Evolutionary conservation across 176 grass and related monocot species (phyloP), one percentile per base, ranked within the genome.

Genomic region (Eragrostis curvula): DNA sequence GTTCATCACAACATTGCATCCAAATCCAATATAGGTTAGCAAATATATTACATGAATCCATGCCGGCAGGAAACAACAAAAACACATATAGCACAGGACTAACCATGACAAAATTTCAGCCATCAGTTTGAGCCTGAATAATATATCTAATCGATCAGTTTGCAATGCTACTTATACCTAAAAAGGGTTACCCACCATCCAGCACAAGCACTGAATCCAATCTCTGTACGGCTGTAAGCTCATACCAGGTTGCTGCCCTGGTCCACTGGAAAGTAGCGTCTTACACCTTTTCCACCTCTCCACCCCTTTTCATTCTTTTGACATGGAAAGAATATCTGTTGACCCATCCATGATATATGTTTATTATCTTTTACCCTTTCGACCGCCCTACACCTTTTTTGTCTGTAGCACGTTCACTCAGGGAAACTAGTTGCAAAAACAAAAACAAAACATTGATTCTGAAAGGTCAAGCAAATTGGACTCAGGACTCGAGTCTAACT

Each of bases 281-380:
- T n/a, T 39, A 39, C 59, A 39, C 45, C 61, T 66, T 66, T 46
- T 36, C 44, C 45, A 56, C 45, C 20, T 6, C 45, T 56, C 52
- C 52, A n/a, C 6, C 27, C 27, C 60, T 65, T 75, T 79, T 79
- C 25, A 43, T 66, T 51, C 76, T 79, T 66, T 66, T 79, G 61
- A 66, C 76, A 79, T 79, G 75, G 75, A 79, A 79, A 79, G 75
- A 66, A 66, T 79, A 46, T 62, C 11, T 65, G 24, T 17, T 65
- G 20, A 40, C 24, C n/a, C 47, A 70, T 70, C 76, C 27, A 79
- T 63, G 48, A 78, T 47, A 27, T 48, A 64, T 79, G 11, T 36
- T 66, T 66, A 50, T n/a, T 16, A 2, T 5, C 36, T 79, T 21
- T 6, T 17, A 45, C 7, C n/a, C n/a, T 79, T 79, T 20, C 21